phyloP scores from a whole-genome alignment of 2,329 filamentous ascomycete species.

The Pseudocercospora musae region DNA sequence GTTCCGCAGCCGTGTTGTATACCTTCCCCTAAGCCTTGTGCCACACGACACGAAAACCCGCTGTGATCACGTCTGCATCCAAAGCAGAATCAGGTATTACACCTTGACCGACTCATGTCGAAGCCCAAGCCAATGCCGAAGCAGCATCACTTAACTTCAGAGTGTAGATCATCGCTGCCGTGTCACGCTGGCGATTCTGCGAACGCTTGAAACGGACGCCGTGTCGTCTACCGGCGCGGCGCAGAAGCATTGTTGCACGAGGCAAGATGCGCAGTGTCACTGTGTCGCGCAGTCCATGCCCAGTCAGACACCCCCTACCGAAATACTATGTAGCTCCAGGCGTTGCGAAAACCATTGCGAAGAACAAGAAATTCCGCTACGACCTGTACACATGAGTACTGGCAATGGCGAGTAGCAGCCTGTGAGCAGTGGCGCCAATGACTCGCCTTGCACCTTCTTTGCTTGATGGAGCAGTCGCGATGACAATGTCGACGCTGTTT shows the following conservation, averaged over 20 bases:
- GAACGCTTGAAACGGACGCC: background rate
- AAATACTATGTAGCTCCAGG: no score
- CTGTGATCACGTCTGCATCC: background rate
- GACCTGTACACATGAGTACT: background rate
- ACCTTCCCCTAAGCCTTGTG: no score
- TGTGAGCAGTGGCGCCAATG: background rate
- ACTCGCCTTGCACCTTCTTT: background rate
- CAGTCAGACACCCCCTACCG: no score
- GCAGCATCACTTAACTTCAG: background rate
- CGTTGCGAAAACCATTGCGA: no score
- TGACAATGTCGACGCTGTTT: background rate
- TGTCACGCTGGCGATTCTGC: background rate
- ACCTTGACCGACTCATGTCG: background rate
- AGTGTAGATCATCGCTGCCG: background rate
- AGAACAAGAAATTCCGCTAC: background rate
- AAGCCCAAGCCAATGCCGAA: background rate
- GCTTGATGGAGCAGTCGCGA: background rate
- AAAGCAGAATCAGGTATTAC: background rate
- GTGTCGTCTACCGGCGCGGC: background rate
- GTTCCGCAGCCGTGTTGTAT: no score
- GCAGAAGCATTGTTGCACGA: background rate
- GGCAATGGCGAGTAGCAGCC: background rate
- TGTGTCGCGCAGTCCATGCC: background rate
- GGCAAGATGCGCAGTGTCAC: background rate
- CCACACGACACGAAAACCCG: background rate